These are phyloP conservation scores for Syzygium aqueum DNA, from an alignment of 345 rosid species.

Conservation along the genomic window DNA sequence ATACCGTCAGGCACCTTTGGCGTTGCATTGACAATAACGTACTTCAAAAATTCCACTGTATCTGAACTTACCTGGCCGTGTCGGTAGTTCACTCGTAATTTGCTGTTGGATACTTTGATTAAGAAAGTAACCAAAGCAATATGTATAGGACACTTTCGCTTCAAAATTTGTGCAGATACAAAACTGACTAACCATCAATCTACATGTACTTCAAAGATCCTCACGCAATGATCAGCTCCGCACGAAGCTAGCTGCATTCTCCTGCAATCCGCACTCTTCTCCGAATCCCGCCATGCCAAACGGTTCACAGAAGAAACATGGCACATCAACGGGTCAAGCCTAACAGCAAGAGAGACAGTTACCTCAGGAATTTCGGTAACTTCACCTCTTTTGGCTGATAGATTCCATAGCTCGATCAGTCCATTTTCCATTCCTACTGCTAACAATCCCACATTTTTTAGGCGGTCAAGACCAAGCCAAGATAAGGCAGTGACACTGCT, in stretches of 20 bases:
- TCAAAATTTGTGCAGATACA: background rate
- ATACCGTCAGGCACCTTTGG: background rate
- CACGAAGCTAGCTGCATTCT: constrained; percentile 62
- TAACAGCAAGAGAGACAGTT: constrained; percentile 18
- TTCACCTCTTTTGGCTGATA: constrained; percentile 16
- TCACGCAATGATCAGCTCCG: constrained; percentile 79
- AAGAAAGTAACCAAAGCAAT: background rate
- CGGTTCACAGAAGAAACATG: constrained; percentile 79
- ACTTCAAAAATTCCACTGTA: background rate
- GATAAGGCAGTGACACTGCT: constrained; percentile 85
- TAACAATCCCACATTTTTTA: constrained; percentile 38
- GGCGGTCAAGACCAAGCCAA: constrained; percentile 62
- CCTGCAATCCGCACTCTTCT: constrained; percentile 16
- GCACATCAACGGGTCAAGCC: constrained; percentile 54
- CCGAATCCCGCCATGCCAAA: constrained; percentile 50
- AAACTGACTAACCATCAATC: background rate
- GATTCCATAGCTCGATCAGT: constrained; percentile 59
- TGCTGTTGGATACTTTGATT: background rate
- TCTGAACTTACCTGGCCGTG: background rate
- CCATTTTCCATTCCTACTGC: constrained; percentile 87
- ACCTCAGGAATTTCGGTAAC: constrained; percentile 14
- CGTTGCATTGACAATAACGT: background rate
- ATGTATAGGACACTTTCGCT: background rate
- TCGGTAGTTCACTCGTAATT: background rate
- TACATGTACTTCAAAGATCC: constrained; percentile 53